phyloP scores from a whole-genome alignment of 1,139 yeast species.

The Magnusiomyces fungicola region DNA sequence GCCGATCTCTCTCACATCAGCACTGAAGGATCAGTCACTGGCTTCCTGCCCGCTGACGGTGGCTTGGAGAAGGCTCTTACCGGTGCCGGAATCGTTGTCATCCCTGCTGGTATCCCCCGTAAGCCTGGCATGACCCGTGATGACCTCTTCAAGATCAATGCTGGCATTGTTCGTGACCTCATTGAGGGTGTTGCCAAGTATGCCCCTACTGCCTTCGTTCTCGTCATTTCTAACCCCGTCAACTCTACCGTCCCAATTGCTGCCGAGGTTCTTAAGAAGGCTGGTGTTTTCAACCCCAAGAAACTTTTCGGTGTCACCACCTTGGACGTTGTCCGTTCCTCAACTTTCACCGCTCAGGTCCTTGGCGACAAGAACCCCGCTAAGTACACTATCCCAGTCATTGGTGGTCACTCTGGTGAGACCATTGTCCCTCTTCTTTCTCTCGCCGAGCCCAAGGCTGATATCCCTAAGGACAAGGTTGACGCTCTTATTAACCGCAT shows the following conservation, averaged over 20 bases:
- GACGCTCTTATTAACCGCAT: slow-evolving; percentile 76
- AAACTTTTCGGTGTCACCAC: slow-evolving; percentile 90
- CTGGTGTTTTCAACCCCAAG: slow-evolving; percentile 69
- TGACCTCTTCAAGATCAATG: slow-evolving; percentile 88
- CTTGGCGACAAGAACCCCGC: slow-evolving; percentile 44
- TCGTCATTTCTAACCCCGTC: slow-evolving; percentile 89
- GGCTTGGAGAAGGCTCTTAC: slow-evolving; percentile 53
- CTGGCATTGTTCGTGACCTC: slow-evolving; percentile 77
- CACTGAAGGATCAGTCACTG: slow-evolving; percentile 64
- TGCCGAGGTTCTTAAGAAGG: slow-evolving; percentile 72
- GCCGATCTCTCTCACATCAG: slow-evolving; percentile 88
- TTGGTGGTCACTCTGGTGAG: slow-evolving; percentile 96
- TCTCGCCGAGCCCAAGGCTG: slow-evolving; percentile 44
- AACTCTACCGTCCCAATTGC: slow-evolving; percentile 94
- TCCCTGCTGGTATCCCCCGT: slow-evolving; percentile 97
- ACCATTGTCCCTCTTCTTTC: slow-evolving; percentile 88
- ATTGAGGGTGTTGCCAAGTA: slow-evolving; percentile 70
- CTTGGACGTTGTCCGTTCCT: slow-evolving; percentile 82
- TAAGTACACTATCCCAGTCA: slow-evolving; percentile 65
- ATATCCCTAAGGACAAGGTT: slow-evolving; percentile 43
- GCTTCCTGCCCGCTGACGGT: slow-evolving; percentile 57
- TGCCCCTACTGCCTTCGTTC: slow-evolving; percentile 68
- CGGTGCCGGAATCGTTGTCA: slow-evolving; percentile 70
- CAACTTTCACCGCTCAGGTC: slow-evolving; percentile 64
- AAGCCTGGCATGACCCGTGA: slow-evolving; percentile 99